Evolutionary conservation across 495 filamentous ascomycete genomes (phyloP).

Genomic region (Lindgomyces ingoldianus): DNA sequence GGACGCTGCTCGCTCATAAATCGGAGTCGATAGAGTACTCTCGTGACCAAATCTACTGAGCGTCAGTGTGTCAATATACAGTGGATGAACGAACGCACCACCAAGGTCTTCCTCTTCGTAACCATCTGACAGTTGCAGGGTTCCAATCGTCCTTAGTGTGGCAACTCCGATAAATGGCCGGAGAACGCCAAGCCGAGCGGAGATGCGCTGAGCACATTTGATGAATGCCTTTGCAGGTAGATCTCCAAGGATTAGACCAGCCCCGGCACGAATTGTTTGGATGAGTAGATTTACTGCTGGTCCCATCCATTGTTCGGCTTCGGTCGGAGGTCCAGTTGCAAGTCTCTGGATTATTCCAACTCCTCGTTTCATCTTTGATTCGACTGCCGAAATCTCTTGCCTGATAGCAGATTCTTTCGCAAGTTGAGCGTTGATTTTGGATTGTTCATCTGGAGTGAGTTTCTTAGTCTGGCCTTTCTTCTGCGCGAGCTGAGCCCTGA

Average conservation of each 20-base stretch:
- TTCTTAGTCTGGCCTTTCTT: slow-evolving; percentile 94
- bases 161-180: slow-evolving; percentile 84
- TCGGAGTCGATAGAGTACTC: slow-evolving; percentile 85
- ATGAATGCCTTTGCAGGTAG: slow-evolving; percentile 78
- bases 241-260: slow-evolving; percentile 76
- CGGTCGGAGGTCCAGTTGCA: slow-evolving; percentile 80
- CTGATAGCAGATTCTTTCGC: slow-evolving; percentile 82
- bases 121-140: slow-evolving; percentile 67
- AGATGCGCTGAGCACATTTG: slow-evolving; percentile 68
- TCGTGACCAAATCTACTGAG: slow-evolving; percentile 69
- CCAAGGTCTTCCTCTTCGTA: slow-evolving; percentile 77
- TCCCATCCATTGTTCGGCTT: slow-evolving; percentile 83
- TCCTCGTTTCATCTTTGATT: slow-evolving; percentile 70
- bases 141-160: slow-evolving; percentile 73
- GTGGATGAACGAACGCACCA: slow-evolving; percentile 8
- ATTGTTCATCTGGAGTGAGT: slow-evolving; percentile 80
- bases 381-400: slow-evolving; percentile 63
- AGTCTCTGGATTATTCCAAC: slow-evolving; percentile 81
- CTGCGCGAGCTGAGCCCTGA: slow-evolving; percentile 80
- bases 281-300: slow-evolving; percentile 70
- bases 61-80: neutral
- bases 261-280: slow-evolving; percentile 72
- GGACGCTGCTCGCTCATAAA: slow-evolving; percentile 90
- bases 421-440: slow-evolving; percentile 88
- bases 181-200: slow-evolving; percentile 71